Evolutionary conservation across 1,284 basidiomycete species (phyloP).

Genomic region (Schizophyllum amplum): DNA sequence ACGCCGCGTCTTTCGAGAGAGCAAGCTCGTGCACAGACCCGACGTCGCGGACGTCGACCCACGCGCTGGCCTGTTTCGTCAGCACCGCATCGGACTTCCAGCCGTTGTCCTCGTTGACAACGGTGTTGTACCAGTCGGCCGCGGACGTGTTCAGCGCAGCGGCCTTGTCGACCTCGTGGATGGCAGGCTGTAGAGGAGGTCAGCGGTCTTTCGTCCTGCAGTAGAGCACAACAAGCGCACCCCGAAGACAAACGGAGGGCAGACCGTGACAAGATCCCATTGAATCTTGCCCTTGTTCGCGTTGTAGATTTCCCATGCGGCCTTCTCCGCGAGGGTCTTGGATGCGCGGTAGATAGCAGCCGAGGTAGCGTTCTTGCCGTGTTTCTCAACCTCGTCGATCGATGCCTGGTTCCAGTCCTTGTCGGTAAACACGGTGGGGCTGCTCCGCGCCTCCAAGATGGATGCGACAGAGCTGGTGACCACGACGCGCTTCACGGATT

Average conservation of each 20-base stretch:
- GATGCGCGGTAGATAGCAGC: slow-evolving; percentile 45
- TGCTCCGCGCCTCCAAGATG: slow-evolving; percentile 12
- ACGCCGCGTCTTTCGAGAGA: slow-evolving; percentile 43
- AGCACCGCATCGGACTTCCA: slow-evolving; percentile 19
- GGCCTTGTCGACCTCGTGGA: slow-evolving; percentile 41
- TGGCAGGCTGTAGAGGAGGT: too few relatives aligned
- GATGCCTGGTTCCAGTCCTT: slow-evolving; percentile 61
- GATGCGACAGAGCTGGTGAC: slow-evolving; percentile 46
- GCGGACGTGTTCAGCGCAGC: slow-evolving; percentile 45
- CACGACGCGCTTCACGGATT: slow-evolving; percentile 54
- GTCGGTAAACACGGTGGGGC: slow-evolving; percentile 28
- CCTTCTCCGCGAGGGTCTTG: slow-evolving; percentile 66
- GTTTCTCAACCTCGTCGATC: slow-evolving; percentile 42
- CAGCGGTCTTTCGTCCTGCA: too few relatives aligned
- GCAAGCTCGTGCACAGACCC: slow-evolving; percentile 51
- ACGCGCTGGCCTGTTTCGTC: slow-evolving; percentile 24
- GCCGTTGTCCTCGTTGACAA: slow-evolving; percentile 17
- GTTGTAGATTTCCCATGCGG: slow-evolving; percentile 52
- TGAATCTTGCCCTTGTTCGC: slow-evolving; percentile 37
- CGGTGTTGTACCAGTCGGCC: slow-evolving; percentile 21
- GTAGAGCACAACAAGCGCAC: too few relatives aligned
- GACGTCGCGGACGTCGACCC: slow-evolving; percentile 58
- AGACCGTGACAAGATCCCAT: slow-evolving; percentile 50
- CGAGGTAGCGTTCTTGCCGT: slow-evolving; percentile 37
- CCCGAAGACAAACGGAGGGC: slow-evolving; percentile 46